Percentiles rank a stretch among this genome's conserved stretches.
Evolutionary conservation across 768 basidiomycete genomes (phyloP).

Genomic region (Pulveroboletus sp.): DNA sequence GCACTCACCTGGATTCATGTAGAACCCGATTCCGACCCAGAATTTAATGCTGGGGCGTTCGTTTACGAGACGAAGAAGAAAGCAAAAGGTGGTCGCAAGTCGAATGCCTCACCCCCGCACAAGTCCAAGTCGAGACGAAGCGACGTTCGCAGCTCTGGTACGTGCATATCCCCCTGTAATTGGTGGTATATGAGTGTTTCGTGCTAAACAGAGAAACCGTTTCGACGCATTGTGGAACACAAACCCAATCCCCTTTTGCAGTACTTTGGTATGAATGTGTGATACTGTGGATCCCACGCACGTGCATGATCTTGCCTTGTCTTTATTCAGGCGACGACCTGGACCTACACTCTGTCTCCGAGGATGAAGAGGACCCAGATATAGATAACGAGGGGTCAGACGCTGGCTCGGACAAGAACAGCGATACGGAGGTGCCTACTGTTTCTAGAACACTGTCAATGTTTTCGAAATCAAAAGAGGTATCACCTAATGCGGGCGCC

Average conservation of each 20-base stretch:
- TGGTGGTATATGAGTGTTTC: background rate
- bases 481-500: background rate
- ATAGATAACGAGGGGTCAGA: constrained; percentile 21
- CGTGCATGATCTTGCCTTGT: background rate
- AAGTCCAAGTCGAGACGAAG: constrained; percentile 17
- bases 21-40: constrained; percentile 35
- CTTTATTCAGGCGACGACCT: constrained; percentile 36
- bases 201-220: background rate
- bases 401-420: constrained; percentile 20
- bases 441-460: constrained; percentile 24
- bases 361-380: constrained; percentile 29
- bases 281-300: background rate
- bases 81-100: constrained; percentile 16
- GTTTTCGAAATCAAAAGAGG: constrained; percentile 10
- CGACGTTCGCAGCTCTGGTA: constrained; percentile 10
- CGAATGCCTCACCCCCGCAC: constrained; percentile 13
- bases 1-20: background rate
- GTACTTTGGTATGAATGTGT: constrained; percentile 43
- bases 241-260: constrained; percentile 43
- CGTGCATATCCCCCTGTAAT: background rate
- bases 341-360: constrained; percentile 52
- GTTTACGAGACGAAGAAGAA: constrained; percentile 28
- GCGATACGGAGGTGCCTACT: constrained; percentile 19
- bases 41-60: constrained; percentile 30
- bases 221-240: background rate